A percentile compares a stretch with the other conserved stretches of the same genome.
Evolutionary conservation across 257 asterid species (phyloP).

Genomic region (Solanum chilense): DNA sequence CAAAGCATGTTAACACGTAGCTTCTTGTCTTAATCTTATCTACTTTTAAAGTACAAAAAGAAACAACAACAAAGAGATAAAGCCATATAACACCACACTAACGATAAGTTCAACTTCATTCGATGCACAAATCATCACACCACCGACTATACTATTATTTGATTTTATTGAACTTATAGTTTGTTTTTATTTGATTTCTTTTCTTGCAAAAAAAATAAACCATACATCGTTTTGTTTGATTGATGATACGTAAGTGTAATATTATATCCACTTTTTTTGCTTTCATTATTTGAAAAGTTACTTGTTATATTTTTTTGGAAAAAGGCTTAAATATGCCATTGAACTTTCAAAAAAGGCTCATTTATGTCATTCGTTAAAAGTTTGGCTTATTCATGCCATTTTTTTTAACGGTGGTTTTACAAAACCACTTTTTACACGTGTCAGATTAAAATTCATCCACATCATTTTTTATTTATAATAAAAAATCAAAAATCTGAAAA

Average conservation of each 20-base stretch:
- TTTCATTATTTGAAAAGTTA: not conserved
- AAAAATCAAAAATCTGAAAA: too few relatives aligned
- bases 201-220: not conserved
- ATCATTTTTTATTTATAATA: too few relatives aligned
- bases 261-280: not conserved
- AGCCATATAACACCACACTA: not conserved
- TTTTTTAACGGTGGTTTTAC: too few relatives aligned
- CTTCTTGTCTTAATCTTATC: not conserved
- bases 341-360: too few relatives aligned
- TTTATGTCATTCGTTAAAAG: too few relatives aligned
- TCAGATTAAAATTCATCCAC: too few relatives aligned
- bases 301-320: too few relatives aligned
- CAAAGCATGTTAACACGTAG: not conserved
- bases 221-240: not conserved
- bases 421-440: too few relatives aligned
- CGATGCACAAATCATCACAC: not conserved
- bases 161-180: not conserved
- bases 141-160: not conserved
- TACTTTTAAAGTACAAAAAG: not conserved
- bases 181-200: not conserved
- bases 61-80: not conserved
- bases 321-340: too few relatives aligned
- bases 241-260: not conserved
- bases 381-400: too few relatives aligned
- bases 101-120: not conserved